Conservation (phyloP, 805 yeast species). For the Schizosaccharomyces lindneri region DNA sequence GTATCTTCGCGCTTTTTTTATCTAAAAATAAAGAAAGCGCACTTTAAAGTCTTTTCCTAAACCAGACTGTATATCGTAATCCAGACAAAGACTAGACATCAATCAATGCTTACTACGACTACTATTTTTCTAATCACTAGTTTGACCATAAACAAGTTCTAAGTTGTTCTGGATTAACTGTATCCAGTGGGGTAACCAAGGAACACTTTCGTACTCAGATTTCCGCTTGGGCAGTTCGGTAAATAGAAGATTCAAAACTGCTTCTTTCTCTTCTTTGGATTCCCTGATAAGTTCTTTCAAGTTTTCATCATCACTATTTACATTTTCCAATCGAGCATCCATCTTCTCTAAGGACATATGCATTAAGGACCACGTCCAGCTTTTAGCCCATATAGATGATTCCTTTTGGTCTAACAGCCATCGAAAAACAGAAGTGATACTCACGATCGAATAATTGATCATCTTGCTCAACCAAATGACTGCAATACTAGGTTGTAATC, state of each 20-base stretch:
- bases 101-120: too few relatives aligned
- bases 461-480: constrained; percentile 31
- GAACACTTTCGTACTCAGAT: background rate
- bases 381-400: constrained; percentile 4
- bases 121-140: too few relatives aligned
- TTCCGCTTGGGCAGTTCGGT: background rate
- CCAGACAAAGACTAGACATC: too few relatives aligned
- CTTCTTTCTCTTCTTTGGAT: background rate
- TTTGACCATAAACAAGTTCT: background rate
- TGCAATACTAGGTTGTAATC: constrained; percentile 38
- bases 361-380: constrained; percentile 7
- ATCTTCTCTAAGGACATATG: constrained; percentile 7
- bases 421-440: constrained; percentile 19
- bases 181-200: background rate
- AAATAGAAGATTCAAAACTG: background rate
- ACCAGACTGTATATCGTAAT: too few relatives aligned
- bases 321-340: background rate
- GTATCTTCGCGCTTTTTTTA: too few relatives aligned
- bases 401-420: constrained; percentile 18
- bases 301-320: background rate
- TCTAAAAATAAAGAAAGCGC: too few relatives aligned
- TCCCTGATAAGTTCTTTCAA: background rate
- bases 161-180: background rate
- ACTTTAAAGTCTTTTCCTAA: too few relatives aligned
- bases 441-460: constrained; percentile 21